Percentiles rank a stretch among this genome's conserved stretches.
phyloP scores from a whole-genome alignment of 441 rosid genomes.

The Populus hybrid region DNA sequence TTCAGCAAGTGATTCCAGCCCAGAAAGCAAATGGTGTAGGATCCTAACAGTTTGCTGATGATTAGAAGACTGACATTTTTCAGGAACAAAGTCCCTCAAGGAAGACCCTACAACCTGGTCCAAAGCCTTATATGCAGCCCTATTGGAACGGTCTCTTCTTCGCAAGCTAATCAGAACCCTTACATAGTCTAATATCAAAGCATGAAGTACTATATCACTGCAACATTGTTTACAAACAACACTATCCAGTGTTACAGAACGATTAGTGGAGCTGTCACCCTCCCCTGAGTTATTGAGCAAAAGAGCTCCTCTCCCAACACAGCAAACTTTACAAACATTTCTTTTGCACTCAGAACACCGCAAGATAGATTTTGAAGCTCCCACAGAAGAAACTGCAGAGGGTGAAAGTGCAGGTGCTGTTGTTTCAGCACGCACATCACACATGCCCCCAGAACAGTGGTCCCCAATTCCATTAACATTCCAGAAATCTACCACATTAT shows the following conservation, averaged over 20 bases:
- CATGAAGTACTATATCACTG: slow-evolving; percentile 65
- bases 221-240: slow-evolving; percentile 82
- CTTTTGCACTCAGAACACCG: slow-evolving; percentile 68
- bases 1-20: slow-evolving; percentile 86
- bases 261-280: slow-evolving; percentile 47
- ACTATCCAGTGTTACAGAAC: slow-evolving; percentile 50
- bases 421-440: slow-evolving; percentile 68
- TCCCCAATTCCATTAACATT: slow-evolving; percentile 60
- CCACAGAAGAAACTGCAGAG: slow-evolving; percentile 36
- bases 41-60: slow-evolving; percentile 28
- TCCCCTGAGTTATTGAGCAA: slow-evolving; percentile 64
- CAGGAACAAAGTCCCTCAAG: slow-evolving; percentile 36
- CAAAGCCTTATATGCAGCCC: slow-evolving; percentile 67
- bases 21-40: slow-evolving; percentile 52
- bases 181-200: slow-evolving; percentile 76
- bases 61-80: slow-evolving; percentile 38
- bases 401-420: slow-evolving; percentile 34
- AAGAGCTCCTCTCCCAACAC: slow-evolving; percentile 92
- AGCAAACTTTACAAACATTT: slow-evolving; percentile 83
- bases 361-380: slow-evolving; percentile 45
- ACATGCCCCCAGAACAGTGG: slow-evolving; percentile 62
- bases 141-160: slow-evolving; percentile 70
- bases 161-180: slow-evolving; percentile 83
- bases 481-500: slow-evolving; percentile 74
- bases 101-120: slow-evolving; percentile 57